Percentiles rank a stretch among this genome's conserved stretches.
Conservation (phyloP, 495 filamentous ascomycete species). For the Aspergillus indologenus region DNA sequence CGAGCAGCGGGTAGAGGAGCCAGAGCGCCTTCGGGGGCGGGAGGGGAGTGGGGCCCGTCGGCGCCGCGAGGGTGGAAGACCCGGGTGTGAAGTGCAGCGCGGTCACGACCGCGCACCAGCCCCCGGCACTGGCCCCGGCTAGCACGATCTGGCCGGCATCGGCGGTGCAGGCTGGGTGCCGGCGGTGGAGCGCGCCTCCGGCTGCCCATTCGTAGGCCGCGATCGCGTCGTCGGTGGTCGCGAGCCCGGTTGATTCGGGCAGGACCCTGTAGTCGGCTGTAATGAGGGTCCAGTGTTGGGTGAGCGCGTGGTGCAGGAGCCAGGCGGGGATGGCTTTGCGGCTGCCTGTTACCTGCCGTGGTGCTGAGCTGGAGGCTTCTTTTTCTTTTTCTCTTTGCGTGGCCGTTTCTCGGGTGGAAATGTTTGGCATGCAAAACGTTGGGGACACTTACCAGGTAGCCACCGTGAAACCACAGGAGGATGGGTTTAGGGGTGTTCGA, state of each 20-base stretch:
- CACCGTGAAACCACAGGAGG: not conserved
- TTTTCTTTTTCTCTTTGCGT: too few relatives aligned
- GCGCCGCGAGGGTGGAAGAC: not conserved
- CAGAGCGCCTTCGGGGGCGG: not conserved
- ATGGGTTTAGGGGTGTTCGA: not conserved
- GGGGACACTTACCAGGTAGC: constrained; percentile 1
- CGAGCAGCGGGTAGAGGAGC: not conserved
- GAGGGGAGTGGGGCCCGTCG: not conserved
- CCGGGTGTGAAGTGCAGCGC: not conserved
- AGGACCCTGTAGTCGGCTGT: not conserved
- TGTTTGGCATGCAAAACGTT: not conserved
- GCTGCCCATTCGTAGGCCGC: not conserved
- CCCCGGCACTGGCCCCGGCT: not conserved
- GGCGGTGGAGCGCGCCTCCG: not conserved
- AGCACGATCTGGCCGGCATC: not conserved
- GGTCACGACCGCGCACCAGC: not conserved
- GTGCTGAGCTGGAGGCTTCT: not conserved
- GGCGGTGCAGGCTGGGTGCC: not conserved
- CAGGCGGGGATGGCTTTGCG: not conserved
- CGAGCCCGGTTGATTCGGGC: not conserved
- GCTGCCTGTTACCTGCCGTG: not conserved
- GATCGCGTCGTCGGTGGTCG: not conserved
- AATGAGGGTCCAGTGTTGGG: not conserved
- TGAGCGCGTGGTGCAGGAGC: not conserved
- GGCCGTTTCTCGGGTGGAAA: too few relatives aligned